Base-by-base conservation (phyloP, 306 rosid genomes). In the Dryas alaskensis region DNA sequence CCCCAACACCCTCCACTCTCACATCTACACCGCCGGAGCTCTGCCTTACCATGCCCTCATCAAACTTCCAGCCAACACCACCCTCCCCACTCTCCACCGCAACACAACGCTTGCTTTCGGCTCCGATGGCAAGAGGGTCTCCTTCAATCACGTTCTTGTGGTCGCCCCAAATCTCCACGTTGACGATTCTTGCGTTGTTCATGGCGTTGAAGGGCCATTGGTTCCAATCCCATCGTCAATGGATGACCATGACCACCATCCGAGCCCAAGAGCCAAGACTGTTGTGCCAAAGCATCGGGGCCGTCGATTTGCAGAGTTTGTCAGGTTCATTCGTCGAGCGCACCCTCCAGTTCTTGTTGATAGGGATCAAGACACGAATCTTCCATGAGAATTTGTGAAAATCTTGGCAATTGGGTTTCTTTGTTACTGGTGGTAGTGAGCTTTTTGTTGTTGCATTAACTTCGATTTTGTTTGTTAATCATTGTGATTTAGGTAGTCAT, bases 101-200 rank as follows among this genome's bases (percentile, higher is more conserved):
- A 73, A 60, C 39, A 60, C 58, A 9, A 48, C 48, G 0, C 55
- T 73, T 43, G 3, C 31, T 37, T 49, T 61, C 4, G 60, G 37
- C n/a, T 46, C 68, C 5, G 76, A 73, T 10, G 69, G 76, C 37
- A 47, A 39, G 31, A 73, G 53, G 8, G 51, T 74, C 6, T 51
- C 63, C 3, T 49, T 74, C 9, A 74, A 50, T 9, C 39, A 63
- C 11, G 71, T 74, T 22, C 78, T 40, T 10, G 60, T 74, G 62
- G 11, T 19, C 5, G 64, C 71, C 50, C 71, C 53, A 3, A 74
- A 74, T 52, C 40, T 74, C 11, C 60, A 63, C 50, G 53, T 62
- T 6, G 70, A 74, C 3, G 78, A 74, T n/a, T 74, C 71, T n/a
- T 74, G 44, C 22, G 53, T 52, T 1, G 70, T 74, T 43, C 78